Percentiles rank a stretch among this genome's conserved stretches.
These are phyloP conservation scores for Gossypium davidsonii DNA, from an alignment of 441 rosid species.

Conservation along the genomic window DNA sequence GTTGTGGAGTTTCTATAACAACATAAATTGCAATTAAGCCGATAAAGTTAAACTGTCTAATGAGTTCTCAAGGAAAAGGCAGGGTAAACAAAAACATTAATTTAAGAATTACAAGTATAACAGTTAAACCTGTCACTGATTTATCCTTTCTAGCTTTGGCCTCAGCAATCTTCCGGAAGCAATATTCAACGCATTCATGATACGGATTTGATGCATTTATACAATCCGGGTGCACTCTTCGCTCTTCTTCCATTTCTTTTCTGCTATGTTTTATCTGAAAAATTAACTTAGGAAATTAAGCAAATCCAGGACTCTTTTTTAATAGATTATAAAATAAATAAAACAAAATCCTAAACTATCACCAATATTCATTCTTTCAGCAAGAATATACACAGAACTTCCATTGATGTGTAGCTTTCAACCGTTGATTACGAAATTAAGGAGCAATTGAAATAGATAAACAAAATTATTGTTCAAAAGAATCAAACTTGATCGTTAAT, in stretches of 20 bases:
- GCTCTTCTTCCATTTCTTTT: too few relatives aligned
- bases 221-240: slow-evolving; percentile 22
- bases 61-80: neutral
- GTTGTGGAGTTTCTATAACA: slow-evolving; percentile 34
- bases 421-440: neutral
- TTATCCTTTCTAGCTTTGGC: slow-evolving; percentile 35
- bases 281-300: neutral
- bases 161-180: slow-evolving; percentile 52
- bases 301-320: neutral
- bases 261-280: too few relatives aligned
- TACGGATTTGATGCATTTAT: slow-evolving; percentile 50
- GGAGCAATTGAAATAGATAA: neutral
- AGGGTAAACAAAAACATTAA: neutral
- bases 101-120: neutral
- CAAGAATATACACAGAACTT: neutral
- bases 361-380: neutral
- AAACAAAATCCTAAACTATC: neutral
- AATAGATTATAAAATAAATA: neutral
- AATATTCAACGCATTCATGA: slow-evolving; percentile 55
- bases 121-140: slow-evolving; percentile 19
- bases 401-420: neutral
- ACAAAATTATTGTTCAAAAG: neutral
- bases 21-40: neutral
- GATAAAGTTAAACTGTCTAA: neutral
- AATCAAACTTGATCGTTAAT: neutral